A percentile compares a stretch with the other conserved stretches of the same genome.
Evolutionary conservation across 129 eudicot species (phyloP).

Genomic region (Oenanthe sinensis): DNA sequence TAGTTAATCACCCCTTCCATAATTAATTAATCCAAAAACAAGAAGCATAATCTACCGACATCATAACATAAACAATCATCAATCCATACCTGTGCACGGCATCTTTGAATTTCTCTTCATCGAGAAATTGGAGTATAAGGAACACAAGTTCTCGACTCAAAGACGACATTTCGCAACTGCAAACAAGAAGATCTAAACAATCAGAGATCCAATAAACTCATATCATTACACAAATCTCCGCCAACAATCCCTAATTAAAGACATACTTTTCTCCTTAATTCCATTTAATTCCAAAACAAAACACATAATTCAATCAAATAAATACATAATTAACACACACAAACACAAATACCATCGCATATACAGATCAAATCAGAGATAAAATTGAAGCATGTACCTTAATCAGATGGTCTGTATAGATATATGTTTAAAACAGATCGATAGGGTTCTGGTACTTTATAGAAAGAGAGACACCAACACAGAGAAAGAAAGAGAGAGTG

Average conservation of each 20-base stretch:
- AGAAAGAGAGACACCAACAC: neutral
- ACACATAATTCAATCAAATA: conserved; percentile 7
- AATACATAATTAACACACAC: conserved; percentile 7
- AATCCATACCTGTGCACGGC: conserved; percentile 51
- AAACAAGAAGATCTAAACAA: conserved; percentile 18
- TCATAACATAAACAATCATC: neutral
- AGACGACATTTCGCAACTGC: conserved; percentile 45
- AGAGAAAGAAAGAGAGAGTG: neutral
- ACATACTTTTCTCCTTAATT: neutral
- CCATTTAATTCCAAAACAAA: neutral
- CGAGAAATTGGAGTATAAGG: conserved; percentile 70
- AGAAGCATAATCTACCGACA: neutral
- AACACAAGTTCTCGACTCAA: conserved; percentile 70
- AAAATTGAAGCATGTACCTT: conserved; percentile 19
- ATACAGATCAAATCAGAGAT: conserved; percentile 12
- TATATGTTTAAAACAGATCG: conserved; percentile 29
- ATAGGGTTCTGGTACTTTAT: conserved; percentile 29
- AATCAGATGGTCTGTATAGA: conserved; percentile 27
- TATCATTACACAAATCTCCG: conserved; percentile 10
- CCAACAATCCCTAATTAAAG: conserved; percentile 20
- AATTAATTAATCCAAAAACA: neutral
- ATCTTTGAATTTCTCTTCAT: conserved; percentile 62
- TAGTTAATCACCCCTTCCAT: neutral
- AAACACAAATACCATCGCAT: conserved; percentile 4
- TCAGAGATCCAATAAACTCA: conserved; percentile 11